A percentile compares a stretch with the other conserved stretches of the same genome.
Evolutionary conservation across 2,329 filamentous ascomycete genomes (phyloP).

Genomic region (Neospermospora avenae): DNA sequence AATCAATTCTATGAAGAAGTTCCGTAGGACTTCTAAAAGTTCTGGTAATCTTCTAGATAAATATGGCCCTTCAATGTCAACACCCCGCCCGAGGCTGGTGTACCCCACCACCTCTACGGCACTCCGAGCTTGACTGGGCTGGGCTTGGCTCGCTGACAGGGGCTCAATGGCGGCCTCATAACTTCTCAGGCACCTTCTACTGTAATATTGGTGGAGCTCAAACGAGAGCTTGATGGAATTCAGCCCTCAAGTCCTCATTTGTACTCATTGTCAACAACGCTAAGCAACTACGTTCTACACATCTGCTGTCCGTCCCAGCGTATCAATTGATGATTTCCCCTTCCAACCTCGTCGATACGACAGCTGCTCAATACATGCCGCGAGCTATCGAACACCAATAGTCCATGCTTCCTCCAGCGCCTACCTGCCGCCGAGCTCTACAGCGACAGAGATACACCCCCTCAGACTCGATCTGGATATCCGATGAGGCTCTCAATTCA

Average conservation of each 20-base stretch:
- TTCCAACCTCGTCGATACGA: neutral
- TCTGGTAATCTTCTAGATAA: neutral
- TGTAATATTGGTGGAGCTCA: neutral
- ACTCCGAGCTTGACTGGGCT: neutral
- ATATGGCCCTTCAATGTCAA: slow-evolving; percentile 26
- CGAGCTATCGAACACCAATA: slow-evolving; percentile 11
- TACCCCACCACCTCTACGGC: slow-evolving; percentile 5
- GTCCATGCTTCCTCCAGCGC: slow-evolving; percentile 45
- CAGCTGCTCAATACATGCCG: neutral
- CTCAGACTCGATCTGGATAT: slow-evolving; percentile 53
- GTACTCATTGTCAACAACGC: neutral
- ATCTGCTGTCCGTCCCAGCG: neutral
- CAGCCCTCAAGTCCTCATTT: neutral
- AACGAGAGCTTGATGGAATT: neutral
- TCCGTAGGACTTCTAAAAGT: neutral
- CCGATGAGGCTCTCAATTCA: slow-evolving; percentile 51
- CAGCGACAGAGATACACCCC: slow-evolving; percentile 40
- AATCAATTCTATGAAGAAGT: too few species aligned
- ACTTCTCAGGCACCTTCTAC: neutral
- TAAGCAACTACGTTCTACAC: neutral
- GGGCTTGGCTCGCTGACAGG: neutral
- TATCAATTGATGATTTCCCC: neutral
- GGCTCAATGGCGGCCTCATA: slow-evolving; percentile 1
- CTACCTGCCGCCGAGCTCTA: slow-evolving; percentile 49
- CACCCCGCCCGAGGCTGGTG: slow-evolving; percentile 10